Conservation (phyloP, 2,329 filamentous ascomycete genomes). For the Dothideomycetes sp. region DNA sequence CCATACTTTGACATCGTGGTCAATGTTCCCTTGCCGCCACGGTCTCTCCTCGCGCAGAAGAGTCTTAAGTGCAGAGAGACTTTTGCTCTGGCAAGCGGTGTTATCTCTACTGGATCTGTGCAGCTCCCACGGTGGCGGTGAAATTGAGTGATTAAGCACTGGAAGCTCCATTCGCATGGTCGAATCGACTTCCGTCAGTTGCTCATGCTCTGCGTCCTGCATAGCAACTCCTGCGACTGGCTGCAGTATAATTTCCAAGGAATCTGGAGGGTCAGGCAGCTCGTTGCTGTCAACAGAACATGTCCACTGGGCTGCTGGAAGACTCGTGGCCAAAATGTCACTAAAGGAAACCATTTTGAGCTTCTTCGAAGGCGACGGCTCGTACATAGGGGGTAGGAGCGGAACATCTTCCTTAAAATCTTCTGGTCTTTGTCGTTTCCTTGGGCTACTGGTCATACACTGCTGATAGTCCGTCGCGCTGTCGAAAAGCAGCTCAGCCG, state of each 20-base stretch:
- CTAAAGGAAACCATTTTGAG: conserved; percentile 2
- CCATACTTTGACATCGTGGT: conserved; percentile 33
- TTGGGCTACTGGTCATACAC: neutral
- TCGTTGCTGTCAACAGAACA: too few species aligned
- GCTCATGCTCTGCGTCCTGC: conserved; percentile 29
- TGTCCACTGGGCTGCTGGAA: too few species aligned
- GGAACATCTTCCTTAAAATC: conserved; percentile 7
- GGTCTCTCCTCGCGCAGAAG: conserved; percentile 18
- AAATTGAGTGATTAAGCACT: conserved; percentile 30
- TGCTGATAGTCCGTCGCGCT: conserved; percentile 1
- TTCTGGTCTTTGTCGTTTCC: conserved; percentile 3
- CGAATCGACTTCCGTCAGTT: conserved; percentile 35
- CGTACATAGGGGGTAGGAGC: neutral
- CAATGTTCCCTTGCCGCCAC: conserved; percentile 32
- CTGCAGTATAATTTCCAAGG: conserved; percentile 14
- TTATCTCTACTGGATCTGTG: conserved; percentile 14
- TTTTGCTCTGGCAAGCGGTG: conserved; percentile 21
- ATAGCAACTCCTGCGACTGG: conserved; percentile 26
- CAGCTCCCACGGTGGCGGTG: conserved; percentile 36
- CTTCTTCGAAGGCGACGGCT: conserved; percentile 5
- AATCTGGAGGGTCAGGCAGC: too few species aligned
- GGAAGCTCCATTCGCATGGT: conserved; percentile 39
- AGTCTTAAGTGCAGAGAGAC: conserved; percentile 23
- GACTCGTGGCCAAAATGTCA: neutral
- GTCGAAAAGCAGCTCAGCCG: neutral